These are phyloP conservation scores for Verticillium nonalfalfae DNA, from an alignment of 2,329 filamentous ascomycete species.

Conservation along the genomic window DNA sequence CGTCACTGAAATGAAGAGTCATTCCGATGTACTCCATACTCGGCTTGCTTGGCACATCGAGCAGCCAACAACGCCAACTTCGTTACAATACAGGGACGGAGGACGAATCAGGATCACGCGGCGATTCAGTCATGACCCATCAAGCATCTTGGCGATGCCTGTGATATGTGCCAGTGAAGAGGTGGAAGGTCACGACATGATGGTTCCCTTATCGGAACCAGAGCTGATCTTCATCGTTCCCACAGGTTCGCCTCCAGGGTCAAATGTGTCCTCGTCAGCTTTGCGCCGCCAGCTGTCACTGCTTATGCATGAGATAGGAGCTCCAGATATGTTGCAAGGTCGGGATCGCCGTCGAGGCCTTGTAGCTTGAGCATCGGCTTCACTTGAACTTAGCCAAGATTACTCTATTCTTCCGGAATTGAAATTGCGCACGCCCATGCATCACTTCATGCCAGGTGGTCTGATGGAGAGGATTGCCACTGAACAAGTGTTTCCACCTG, in stretches of 20 bases:
- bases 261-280: neutral
- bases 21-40: neutral
- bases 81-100: neutral
- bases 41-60: neutral
- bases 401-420: conserved; percentile 1
- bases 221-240: neutral
- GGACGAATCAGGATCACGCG: neutral
- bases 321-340: neutral
- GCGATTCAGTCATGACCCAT: neutral
- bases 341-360: no score
- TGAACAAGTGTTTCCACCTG: neutral
- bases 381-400: neutral
- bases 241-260: neutral
- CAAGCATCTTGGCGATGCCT: neutral
- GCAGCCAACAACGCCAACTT: neutral
- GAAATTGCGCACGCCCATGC: neutral
- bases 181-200: neutral
- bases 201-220: neutral
- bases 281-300: neutral
- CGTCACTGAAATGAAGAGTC: neutral
- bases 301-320: neutral
- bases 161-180: neutral
- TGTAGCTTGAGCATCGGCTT: neutral
- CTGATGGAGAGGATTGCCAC: neutral
- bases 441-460: neutral